A percentile compares a stretch with the other conserved stretches of the same genome.
Evolutionary conservation across 2,329 filamentous ascomycete genomes (phyloP).

Genomic region (Fusarium camptoceras): DNA sequence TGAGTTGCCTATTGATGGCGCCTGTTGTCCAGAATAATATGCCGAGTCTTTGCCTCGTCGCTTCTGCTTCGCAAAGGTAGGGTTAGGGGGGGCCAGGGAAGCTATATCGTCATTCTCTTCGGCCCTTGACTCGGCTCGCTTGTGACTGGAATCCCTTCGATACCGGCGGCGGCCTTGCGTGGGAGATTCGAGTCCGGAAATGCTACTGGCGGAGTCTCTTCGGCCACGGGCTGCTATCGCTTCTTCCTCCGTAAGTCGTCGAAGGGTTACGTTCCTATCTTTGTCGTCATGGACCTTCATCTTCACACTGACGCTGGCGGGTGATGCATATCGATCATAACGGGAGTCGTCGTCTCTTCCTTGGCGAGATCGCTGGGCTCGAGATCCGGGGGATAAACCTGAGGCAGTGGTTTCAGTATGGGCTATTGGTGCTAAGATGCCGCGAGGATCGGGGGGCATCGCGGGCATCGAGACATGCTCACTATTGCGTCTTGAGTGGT

Average conservation of each 20-base stretch:
- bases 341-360: slow-evolving; percentile 56
- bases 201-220: slow-evolving; percentile 65
- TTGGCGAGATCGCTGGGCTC: slow-evolving; percentile 59
- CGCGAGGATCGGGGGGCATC: slow-evolving; percentile 66
- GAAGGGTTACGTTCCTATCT: slow-evolving; percentile 70
- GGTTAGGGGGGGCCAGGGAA: slow-evolving; percentile 66
- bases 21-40: slow-evolving; percentile 66
- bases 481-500: slow-evolving; percentile 56
- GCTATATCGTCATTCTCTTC: slow-evolving; percentile 56
- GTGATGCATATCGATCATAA: slow-evolving; percentile 56
- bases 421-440: slow-evolving; percentile 49
- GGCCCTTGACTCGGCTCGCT: slow-evolving; percentile 57
- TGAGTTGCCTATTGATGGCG: slow-evolving; percentile 52
- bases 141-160: slow-evolving; percentile 64
- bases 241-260: slow-evolving; percentile 71
- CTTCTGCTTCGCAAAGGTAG: slow-evolving; percentile 64
- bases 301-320: slow-evolving; percentile 66
- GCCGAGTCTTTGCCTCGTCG: slow-evolving; percentile 69
- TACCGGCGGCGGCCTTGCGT: slow-evolving; percentile 61
- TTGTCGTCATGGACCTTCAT: slow-evolving; percentile 71
- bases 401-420: slow-evolving; percentile 48
- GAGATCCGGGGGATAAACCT: slow-evolving; percentile 49
- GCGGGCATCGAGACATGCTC: slow-evolving; percentile 62
- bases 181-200: slow-evolving; percentile 67
- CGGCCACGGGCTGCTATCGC: slow-evolving; percentile 59